Conservation (phyloP, 305 asterid genomes). For the Fraxinus dipetala region DNA sequence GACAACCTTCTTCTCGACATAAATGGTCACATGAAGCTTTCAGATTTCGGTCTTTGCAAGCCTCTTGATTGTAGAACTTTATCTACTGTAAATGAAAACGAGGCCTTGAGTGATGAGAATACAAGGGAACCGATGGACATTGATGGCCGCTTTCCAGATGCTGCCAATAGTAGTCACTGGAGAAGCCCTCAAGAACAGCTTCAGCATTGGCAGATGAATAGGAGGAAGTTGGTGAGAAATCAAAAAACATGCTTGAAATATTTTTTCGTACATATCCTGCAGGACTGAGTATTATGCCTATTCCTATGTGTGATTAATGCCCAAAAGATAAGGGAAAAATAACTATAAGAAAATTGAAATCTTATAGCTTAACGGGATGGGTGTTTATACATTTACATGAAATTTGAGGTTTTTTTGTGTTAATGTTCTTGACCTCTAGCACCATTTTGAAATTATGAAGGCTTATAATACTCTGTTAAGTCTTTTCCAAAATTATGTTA, state of each 20-base stretch:
- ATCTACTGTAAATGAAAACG: slow-evolving; percentile 71
- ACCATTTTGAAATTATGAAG: background rate
- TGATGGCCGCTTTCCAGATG: slow-evolving; percentile 71
- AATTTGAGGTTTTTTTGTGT: background rate
- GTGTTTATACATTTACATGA: background rate
- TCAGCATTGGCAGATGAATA: slow-evolving; percentile 96
- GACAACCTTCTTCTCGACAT: slow-evolving; percentile 93
- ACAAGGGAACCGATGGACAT: slow-evolving; percentile 77
- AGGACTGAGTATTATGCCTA: background rate
- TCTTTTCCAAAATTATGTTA: background rate
- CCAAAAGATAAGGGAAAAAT: background rate
- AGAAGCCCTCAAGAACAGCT: slow-evolving; percentile 81
- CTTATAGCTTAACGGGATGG: background rate
- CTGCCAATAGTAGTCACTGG: slow-evolving; percentile 61
- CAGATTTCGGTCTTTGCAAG: slow-evolving; percentile 98
- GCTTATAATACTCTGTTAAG: background rate
- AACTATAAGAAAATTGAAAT: background rate
- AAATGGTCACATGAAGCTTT: slow-evolving; percentile 92
- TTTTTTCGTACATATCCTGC: background rate
- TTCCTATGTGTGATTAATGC: background rate
- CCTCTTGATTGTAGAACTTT: slow-evolving; percentile 92
- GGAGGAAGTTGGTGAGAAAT: slow-evolving; percentile 83
- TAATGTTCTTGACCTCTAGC: background rate
- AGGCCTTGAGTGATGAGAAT: slow-evolving; percentile 84
- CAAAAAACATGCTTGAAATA: background rate